phyloP scores from a whole-genome alignment of 371 early-diverging fungal genomes.

The Mortierella sp. region DNA sequence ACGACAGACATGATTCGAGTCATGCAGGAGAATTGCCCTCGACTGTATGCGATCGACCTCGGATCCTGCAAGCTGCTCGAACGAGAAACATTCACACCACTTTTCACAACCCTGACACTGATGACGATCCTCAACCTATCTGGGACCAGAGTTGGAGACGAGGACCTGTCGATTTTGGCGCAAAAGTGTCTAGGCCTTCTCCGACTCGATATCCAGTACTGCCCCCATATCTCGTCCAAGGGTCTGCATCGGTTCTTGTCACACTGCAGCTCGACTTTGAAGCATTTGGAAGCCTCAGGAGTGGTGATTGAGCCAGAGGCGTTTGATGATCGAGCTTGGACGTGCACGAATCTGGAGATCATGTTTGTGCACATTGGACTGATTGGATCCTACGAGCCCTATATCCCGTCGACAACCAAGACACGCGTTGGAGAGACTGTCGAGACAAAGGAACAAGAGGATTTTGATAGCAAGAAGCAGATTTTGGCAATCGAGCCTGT shows the following conservation, averaged over 20 bases:
- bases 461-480: conserved; percentile 1
- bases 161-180: conserved; percentile 32
- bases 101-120: conserved; percentile 30
- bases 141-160: conserved; percentile 38
- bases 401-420: not conserved
- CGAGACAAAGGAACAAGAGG: not conserved
- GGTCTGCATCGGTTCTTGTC: conserved; percentile 45
- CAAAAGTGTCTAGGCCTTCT: conserved; percentile 33
- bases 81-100: conserved; percentile 15
- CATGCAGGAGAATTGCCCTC: conserved; percentile 27
- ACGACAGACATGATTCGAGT: conserved; percentile 11
- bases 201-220: conserved; percentile 51
- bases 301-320: conserved; percentile 38
- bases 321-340: conserved; percentile 43
- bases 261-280: conserved; percentile 24
- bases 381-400: conserved; percentile 23
- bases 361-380: conserved; percentile 49
- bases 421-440: not conserved
- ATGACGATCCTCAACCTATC: conserved; percentile 46
- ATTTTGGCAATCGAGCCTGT: not conserved
- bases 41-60: conserved; percentile 53
- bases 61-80: conserved; percentile 48
- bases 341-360: conserved; percentile 45
- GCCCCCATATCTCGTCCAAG: conserved; percentile 37
- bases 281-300: conserved; percentile 48